Evolutionary conservation across 495 filamentous ascomycete genomes (phyloP), one percentile per base, ranked within the genome.

Genomic region (Daldinia concentrica): DNA sequence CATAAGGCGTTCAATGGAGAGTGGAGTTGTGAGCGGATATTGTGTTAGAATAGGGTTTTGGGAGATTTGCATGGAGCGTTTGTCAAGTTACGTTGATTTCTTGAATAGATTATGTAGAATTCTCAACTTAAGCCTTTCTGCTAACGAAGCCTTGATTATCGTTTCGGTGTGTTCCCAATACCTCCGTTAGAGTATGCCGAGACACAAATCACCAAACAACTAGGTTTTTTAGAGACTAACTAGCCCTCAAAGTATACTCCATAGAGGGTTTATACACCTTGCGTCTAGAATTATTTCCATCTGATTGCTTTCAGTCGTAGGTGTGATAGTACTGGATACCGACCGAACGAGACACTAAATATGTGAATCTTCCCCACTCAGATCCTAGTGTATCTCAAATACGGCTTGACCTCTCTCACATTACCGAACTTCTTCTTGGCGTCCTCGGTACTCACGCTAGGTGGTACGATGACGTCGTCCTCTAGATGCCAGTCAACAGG

Each of bases 391-490:
- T 89, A 91, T 64, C 90, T 82, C 58, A 91, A 81, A 82, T 97
- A 99, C 75, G 95, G 95, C 92, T 97, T 98, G 74, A 99, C 92
- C 73, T 91, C 90, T 74, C 90, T 91, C 80, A 97, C 89, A 62
- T 95, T 85, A 61, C 94, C 93, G 85, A 97, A 98, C 76, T 96
- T 86, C 81, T 90, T 86, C 85, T 93, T 91, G 51, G 95, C 95
- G 79, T 93, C 86, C 78, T 95, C 90, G 77, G 90, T 93, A 78
- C 90, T 91, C 78, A 97, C 89, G 70, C 85, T 86, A 22, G 95
- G 95, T 79, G 94, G 93, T 64, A 98, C 93, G 75, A 98, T 97
- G 73, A 97, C 95, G 77, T 99, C 95, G 74, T 96, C 91, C 66
- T 92, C 89, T 26, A 91, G 89, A 17, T 90, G 82, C 93, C 93